Evolutionary conservation across 768 basidiomycete species (phyloP).

Genomic region (Mycena kentingensis): DNA sequence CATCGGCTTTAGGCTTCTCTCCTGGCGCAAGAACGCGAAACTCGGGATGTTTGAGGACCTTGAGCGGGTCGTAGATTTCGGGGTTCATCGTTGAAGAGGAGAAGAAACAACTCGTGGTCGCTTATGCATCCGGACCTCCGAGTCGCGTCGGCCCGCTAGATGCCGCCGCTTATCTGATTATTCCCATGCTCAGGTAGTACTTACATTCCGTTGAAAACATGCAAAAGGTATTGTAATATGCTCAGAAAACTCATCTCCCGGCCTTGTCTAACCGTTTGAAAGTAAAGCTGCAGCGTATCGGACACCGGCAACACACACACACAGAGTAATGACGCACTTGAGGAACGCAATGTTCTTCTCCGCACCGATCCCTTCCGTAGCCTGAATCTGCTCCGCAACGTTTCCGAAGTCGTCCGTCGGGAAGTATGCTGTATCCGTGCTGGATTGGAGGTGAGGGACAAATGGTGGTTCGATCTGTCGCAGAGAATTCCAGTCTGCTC

Average conservation of each 20-base stretch:
- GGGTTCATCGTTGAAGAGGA: no score
- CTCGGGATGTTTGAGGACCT: conserved; percentile 55
- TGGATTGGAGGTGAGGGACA: conserved; percentile 88
- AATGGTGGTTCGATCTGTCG: conserved; percentile 95
- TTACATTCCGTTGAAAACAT: conserved; percentile 14
- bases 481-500: conserved; percentile 91
- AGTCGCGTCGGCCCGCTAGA: no score
- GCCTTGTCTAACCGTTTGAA: conserved; percentile 66
- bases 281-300: conserved; percentile 60
- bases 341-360: conserved; percentile 72
- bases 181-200: no score
- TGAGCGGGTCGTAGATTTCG: conserved; percentile 55
- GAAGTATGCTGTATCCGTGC: conserved; percentile 96
- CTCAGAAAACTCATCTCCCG: not conserved
- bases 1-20: conserved; percentile 49
- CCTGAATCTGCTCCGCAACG: conserved; percentile 59
- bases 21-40: conserved; percentile 54
- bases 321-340: conserved; percentile 43
- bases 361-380: conserved; percentile 61
- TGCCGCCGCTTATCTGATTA: no score
- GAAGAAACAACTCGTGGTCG: no score
- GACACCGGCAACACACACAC: conserved; percentile 1
- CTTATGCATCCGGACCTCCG: no score
- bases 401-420: conserved; percentile 89
- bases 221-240: conserved; percentile 4